Conservation (phyloP, 768 basidiomycete species). For the Ramaria sp. region DNA sequence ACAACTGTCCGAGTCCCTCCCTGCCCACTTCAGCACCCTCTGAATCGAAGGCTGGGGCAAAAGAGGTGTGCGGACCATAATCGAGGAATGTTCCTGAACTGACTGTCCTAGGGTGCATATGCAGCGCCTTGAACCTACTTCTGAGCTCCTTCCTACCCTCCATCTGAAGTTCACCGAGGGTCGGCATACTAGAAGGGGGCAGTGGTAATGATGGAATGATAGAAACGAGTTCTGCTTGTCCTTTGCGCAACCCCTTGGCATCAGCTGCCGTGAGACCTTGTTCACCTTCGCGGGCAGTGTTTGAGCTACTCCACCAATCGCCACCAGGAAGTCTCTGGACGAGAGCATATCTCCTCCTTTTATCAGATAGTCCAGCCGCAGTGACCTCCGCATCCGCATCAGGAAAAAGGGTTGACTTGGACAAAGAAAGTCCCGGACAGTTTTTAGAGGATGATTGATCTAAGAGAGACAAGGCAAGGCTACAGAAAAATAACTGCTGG, state of each 20-base stretch:
- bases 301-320: constrained; percentile 71
- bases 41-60: constrained; percentile 72
- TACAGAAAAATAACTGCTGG: constrained; percentile 66
- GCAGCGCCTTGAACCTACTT: constrained; percentile 31
- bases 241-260: constrained; percentile 44
- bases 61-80: constrained; percentile 65
- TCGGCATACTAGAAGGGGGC: constrained; percentile 24
- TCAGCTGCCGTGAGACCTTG: constrained; percentile 22
- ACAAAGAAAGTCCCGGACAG: constrained; percentile 26
- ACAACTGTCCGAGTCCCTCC: constrained; percentile 44
- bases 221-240: constrained; percentile 65
- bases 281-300: constrained; percentile 17
- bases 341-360: constrained; percentile 54
- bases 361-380: constrained; percentile 14
- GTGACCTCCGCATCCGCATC: constrained; percentile 22
- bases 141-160: constrained; percentile 25
- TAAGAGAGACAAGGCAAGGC: constrained; percentile 59
- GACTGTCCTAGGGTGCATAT: constrained; percentile 35
- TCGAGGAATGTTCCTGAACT: constrained; percentile 64
- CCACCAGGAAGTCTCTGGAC: constrained; percentile 69
- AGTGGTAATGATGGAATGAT: constrained; percentile 53
- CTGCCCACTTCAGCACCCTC: constrained; percentile 64
- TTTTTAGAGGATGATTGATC: constrained; percentile 53
- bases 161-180: constrained; percentile 33
- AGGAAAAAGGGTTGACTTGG: constrained; percentile 11